These are phyloP conservation scores for Trichoderma reesei DNA, from an alignment of 495 filamentous ascomycete species.

Conservation along the genomic window DNA sequence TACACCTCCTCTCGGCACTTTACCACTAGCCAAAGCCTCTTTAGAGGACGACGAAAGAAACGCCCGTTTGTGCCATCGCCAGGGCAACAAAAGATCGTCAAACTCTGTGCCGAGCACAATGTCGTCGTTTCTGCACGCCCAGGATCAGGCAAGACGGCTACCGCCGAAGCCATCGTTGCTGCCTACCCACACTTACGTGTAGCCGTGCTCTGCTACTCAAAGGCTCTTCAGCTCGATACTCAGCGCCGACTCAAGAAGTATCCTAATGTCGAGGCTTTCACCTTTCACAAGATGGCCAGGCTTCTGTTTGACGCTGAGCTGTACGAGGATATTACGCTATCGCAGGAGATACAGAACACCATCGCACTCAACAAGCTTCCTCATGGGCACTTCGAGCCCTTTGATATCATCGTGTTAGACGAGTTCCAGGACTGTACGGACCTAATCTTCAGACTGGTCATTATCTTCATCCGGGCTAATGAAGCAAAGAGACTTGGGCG, in stretches of 20 bases:
- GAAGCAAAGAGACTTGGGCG: not conserved
- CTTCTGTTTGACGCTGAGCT: not conserved
- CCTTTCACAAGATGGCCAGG: conserved; percentile 9
- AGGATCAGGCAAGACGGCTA: conserved; percentile 12
- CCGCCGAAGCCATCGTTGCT: conserved; percentile 11
- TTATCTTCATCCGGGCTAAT: conserved; percentile 12
- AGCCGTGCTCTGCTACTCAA: conserved; percentile 13
- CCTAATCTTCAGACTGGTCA: conserved; percentile 12
- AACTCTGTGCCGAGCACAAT: conserved; percentile 10
- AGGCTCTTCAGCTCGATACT: conserved; percentile 13
- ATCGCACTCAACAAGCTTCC: not conserved
- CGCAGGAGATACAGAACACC: no score
- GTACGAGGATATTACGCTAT: not conserved
- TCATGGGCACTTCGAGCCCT: conserved; percentile 10
- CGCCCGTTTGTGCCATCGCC: conserved; percentile 5
- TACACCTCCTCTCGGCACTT: not conserved
- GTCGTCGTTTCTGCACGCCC: conserved; percentile 11
- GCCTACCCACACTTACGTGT: conserved; percentile 12
- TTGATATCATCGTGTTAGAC: conserved; percentile 15
- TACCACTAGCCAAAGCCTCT: not conserved
- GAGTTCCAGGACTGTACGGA: conserved; percentile 15
- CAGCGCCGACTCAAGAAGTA: conserved; percentile 12
- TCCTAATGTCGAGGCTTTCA: conserved; percentile 10
- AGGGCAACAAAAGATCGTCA: conserved; percentile 1
- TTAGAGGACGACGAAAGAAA: not conserved